phyloP scores from a whole-genome alignment of 2,329 filamentous ascomycete genomes.

The Diaporthe australafricana region DNA sequence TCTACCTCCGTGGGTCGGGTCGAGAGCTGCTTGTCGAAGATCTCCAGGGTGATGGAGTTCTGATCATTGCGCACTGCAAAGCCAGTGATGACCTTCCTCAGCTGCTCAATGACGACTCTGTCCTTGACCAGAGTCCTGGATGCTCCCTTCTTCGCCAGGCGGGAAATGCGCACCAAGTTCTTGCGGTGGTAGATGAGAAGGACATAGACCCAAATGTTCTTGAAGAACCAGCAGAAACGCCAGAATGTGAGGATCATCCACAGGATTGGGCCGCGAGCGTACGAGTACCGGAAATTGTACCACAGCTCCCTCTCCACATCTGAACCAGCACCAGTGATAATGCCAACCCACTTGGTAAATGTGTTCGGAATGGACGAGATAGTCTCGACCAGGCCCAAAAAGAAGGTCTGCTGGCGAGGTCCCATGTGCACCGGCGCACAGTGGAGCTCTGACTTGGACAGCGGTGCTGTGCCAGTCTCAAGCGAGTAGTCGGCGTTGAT shows the following conservation, averaged over 20 bases:
- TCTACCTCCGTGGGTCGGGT: constrained; percentile 40
- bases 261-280: constrained; percentile 42
- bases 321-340: constrained; percentile 49
- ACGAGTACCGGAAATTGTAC: constrained; percentile 46
- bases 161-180: constrained; percentile 46
- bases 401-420: constrained; percentile 26
- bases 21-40: constrained; percentile 44
- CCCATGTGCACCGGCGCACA: constrained; percentile 37
- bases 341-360: constrained; percentile 48
- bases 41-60: constrained; percentile 43
- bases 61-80: constrained; percentile 45
- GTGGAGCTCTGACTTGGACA: constrained; percentile 37
- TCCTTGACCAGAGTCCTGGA: constrained; percentile 44
- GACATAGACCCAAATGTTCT: constrained; percentile 47
- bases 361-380: constrained; percentile 41
- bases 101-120: constrained; percentile 46
- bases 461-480: constrained; percentile 35
- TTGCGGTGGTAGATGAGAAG: constrained; percentile 49
- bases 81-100: constrained; percentile 47
- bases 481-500: constrained; percentile 38
- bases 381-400: constrained; percentile 37
- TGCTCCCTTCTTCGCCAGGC: constrained; percentile 48
- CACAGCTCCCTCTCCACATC: constrained; percentile 51
- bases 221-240: constrained; percentile 46
- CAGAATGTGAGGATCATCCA: constrained; percentile 46